Conservation (phyloP, 2,329 filamentous ascomycete genomes). For the Botrytis squamosa region DNA sequence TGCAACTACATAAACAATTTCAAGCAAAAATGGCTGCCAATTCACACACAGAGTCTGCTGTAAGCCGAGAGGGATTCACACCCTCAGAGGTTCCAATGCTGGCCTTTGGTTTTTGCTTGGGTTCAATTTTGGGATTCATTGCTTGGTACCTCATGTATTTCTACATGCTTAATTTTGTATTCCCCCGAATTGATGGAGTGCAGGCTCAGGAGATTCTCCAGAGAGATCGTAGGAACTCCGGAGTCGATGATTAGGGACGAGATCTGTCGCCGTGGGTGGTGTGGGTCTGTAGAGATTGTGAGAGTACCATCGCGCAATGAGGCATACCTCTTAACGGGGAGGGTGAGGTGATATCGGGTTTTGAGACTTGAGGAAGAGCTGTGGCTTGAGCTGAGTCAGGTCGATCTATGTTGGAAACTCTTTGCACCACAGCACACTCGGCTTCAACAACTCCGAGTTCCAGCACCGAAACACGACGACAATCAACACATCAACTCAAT, state of each 20-base stretch:
- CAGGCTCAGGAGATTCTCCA: background rate
- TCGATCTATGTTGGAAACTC: background rate
- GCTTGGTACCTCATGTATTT: conserved; percentile 8
- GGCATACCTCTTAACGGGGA: background rate
- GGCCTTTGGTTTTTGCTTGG: background rate
- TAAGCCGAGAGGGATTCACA: background rate
- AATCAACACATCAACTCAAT: background rate
- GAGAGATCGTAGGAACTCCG: background rate
- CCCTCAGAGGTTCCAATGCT: background rate
- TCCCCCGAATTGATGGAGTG: background rate
- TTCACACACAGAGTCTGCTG: background rate
- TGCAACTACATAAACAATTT: background rate
- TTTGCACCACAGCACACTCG: background rate
- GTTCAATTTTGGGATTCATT: background rate
- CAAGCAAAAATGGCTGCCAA: background rate
- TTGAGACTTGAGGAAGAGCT: background rate
- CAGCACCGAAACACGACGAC: background rate
- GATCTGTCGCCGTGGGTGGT: background rate
- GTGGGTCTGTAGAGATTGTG: background rate
- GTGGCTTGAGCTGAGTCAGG: background rate
- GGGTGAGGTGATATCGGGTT: too few species aligned
- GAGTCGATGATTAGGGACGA: background rate
- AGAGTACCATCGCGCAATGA: background rate
- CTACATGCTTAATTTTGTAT: background rate
- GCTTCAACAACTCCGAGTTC: background rate